Percentiles rank a stretch among this genome's conserved stretches.
phyloP scores from a whole-genome alignment of 345 rosid genomes.

The Gynandropsis gynandra region DNA sequence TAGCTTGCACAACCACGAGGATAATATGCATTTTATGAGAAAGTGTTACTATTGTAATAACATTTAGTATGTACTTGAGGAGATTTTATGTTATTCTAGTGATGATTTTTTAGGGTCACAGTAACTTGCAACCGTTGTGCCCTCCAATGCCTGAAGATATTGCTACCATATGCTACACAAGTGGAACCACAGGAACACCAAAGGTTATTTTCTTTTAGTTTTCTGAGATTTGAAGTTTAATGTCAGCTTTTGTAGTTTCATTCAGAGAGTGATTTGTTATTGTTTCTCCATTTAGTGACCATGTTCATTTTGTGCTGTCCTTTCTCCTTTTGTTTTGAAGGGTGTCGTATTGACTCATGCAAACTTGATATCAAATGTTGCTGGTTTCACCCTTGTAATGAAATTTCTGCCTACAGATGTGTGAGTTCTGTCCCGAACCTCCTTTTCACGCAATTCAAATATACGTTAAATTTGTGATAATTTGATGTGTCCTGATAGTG shows the following conservation, averaged over 20 bases:
- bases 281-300: slow-evolving; percentile 8
- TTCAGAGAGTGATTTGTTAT: slow-evolving; percentile 13
- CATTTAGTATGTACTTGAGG: slow-evolving; percentile 4
- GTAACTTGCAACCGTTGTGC: slow-evolving; percentile 53
- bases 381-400: slow-evolving; percentile 39
- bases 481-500: not conserved
- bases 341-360: slow-evolving; percentile 79
- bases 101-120: slow-evolving; percentile 56
- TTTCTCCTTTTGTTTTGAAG: slow-evolving; percentile 31
- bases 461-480: not conserved
- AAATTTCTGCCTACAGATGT: slow-evolving; percentile 54
- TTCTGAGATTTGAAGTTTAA: slow-evolving; percentile 13
- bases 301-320: slow-evolving; percentile 7
- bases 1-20: not conserved
- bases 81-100: slow-evolving; percentile 22
- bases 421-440: slow-evolving; percentile 42
- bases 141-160: slow-evolving; percentile 77
- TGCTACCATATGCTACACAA: slow-evolving; percentile 95
- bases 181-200: slow-evolving; percentile 97
- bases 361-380: slow-evolving; percentile 76
- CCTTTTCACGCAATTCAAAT: slow-evolving; percentile 7
- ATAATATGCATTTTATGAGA: slow-evolving; percentile 1
- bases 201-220: slow-evolving; percentile 40
- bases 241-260: slow-evolving; percentile 15
- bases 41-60: slow-evolving; percentile 2